Evolutionary conservation across 129 eudicot genomes (phyloP).

Genomic region (Arctium lappa): DNA sequence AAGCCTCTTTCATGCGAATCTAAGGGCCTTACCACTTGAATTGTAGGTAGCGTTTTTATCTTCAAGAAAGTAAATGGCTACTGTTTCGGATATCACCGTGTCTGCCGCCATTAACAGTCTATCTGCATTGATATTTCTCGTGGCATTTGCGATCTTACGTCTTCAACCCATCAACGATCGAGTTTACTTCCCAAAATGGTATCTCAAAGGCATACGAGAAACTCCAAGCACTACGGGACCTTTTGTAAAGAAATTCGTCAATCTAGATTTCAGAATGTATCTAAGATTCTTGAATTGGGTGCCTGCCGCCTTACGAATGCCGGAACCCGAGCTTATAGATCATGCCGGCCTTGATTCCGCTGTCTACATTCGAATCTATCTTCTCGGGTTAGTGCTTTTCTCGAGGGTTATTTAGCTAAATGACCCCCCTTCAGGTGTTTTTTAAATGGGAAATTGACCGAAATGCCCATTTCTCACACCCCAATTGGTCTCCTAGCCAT

Average conservation of each 20-base stretch:
- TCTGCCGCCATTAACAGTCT: conserved; percentile 78
- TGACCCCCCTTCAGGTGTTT: not conserved
- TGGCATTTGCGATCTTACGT: conserved; percentile 80
- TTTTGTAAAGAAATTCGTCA: conserved; percentile 62
- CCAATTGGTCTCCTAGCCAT: too few species aligned
- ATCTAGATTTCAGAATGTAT: conserved; percentile 75
- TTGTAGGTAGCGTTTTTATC: conserved; percentile 47
- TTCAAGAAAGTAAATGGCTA: conserved; percentile 59
- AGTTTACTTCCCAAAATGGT: conserved; percentile 98
- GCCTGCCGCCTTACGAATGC: conserved; percentile 96
- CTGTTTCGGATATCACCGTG: conserved; percentile 63
- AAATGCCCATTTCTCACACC: too few species aligned
- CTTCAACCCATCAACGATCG: conserved; percentile 96
- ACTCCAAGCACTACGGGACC: conserved; percentile 69
- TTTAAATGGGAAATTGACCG: too few species aligned
- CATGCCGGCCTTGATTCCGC: conserved; percentile 99
- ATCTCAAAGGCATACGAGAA: conserved; percentile 83
- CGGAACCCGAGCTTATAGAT: conserved; percentile 86
- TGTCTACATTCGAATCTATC: conserved; percentile 85
- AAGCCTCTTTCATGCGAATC: not conserved
- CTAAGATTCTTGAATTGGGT: conserved; percentile 84
- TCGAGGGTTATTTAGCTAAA: not conserved
- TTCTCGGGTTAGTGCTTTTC: conserved; percentile 72
- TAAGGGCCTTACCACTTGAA: not conserved
- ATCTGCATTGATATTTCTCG: conserved; percentile 74